These are phyloP conservation scores for Acacia melanoxylon DNA, from an alignment of 306 rosid species.

Conservation along the genomic window DNA sequence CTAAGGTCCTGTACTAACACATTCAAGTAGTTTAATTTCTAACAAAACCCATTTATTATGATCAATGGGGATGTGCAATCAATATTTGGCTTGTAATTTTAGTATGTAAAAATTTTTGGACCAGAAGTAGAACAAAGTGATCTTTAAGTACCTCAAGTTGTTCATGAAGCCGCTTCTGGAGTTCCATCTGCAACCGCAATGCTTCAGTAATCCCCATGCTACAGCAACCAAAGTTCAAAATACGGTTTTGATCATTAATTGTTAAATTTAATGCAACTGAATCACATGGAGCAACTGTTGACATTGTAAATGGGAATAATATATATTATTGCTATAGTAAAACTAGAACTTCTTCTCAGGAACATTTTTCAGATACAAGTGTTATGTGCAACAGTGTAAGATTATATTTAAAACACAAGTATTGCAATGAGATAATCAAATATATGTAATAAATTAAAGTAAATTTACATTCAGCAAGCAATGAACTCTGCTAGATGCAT, in stretches of 20 bases:
- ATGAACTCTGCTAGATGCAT: neutral
- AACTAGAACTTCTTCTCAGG: neutral
- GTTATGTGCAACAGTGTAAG: neutral
- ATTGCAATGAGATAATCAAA: neutral
- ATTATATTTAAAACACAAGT: neutral
- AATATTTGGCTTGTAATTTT: neutral
- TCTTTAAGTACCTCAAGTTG: constrained; percentile 79
- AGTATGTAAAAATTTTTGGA: neutral
- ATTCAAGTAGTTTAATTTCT: neutral
- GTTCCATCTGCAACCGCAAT: constrained; percentile 90
- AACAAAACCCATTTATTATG: neutral
- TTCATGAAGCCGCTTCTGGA: constrained; percentile 97
- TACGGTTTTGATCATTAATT: constrained; percentile 14
- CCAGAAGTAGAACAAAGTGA: neutral
- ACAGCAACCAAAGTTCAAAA: constrained; percentile 46
- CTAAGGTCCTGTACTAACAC: neutral
- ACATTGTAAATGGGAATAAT: constrained; percentile 3
- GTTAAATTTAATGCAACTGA: neutral
- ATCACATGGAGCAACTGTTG: constrained; percentile 4
- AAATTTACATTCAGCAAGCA: neutral
- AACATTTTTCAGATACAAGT: neutral
- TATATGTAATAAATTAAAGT: neutral
- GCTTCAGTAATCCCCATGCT: constrained; percentile 88
- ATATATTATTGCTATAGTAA: neutral
- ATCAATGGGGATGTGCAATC: neutral